Percentiles rank a stretch among this genome's conserved stretches.
Conservation (phyloP, 805 yeast genomes). For the Gaillardinia entomophila region DNA sequence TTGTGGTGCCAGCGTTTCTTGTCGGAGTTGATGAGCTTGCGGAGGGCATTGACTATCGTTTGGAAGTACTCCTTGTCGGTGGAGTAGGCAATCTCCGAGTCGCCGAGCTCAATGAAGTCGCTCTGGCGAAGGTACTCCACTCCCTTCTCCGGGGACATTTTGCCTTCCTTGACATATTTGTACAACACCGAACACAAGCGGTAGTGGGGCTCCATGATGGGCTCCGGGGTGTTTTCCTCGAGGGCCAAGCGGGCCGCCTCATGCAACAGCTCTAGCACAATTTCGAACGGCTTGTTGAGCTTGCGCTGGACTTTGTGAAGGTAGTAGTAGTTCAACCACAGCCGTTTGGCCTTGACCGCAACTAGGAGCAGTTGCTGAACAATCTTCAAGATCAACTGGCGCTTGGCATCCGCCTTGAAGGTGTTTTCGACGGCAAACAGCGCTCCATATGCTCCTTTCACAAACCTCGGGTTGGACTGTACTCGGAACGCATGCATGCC, state of each 20-base stretch:
- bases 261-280: slow-evolving; percentile 37
- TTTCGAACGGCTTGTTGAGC: slow-evolving; percentile 22
- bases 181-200: slow-evolving; percentile 49
- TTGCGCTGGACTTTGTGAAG: slow-evolving; percentile 56
- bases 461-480: slow-evolving; percentile 28
- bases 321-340: slow-evolving; percentile 61
- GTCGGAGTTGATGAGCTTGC: slow-evolving; percentile 49
- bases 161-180: slow-evolving; percentile 44
- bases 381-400: slow-evolving; percentile 27
- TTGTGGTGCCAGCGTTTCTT: slow-evolving; percentile 91
- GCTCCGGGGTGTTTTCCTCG: slow-evolving; percentile 41
- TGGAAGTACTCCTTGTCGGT: slow-evolving; percentile 25
- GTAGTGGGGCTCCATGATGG: slow-evolving; percentile 76
- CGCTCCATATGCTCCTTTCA: slow-evolving; percentile 17
- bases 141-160: slow-evolving; percentile 33
- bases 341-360: slow-evolving; percentile 41
- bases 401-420: slow-evolving; percentile 12
- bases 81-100: slow-evolving; percentile 2
- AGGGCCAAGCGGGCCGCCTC: slow-evolving; percentile 41
- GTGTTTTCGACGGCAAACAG: slow-evolving; percentile 17
- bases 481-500: slow-evolving; percentile 51
- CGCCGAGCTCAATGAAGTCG: slow-evolving; percentile 13
- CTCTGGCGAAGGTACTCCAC: slow-evolving; percentile 34
- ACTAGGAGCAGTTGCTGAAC: slow-evolving; percentile 40
- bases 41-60: slow-evolving; percentile 41